Conservation (phyloP, 495 filamentous ascomycete genomes). For the Clavariopsis aquatica region DNA sequence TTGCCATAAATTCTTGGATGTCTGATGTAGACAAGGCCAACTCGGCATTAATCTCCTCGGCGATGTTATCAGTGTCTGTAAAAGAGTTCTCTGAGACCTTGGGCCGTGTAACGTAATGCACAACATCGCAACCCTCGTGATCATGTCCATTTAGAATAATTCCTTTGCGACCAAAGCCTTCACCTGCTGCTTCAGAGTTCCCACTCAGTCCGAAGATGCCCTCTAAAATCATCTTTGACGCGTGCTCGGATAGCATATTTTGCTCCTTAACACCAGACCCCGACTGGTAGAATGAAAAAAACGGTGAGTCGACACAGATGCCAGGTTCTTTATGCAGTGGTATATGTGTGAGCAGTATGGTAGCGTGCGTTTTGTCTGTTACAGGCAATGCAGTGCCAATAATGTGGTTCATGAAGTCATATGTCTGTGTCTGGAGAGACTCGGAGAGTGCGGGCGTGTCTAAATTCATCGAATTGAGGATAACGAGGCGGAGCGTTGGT, state of each 20-base stretch:
- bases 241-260: slow-evolving; percentile 76
- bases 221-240: slow-evolving; percentile 69
- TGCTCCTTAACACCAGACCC: slow-evolving; percentile 79
- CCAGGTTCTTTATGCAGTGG: slow-evolving; percentile 83
- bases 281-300: slow-evolving; percentile 68
- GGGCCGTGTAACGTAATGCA: slow-evolving; percentile 63
- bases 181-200: slow-evolving; percentile 52
- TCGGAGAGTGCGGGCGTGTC: slow-evolving; percentile 73
- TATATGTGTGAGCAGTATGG: slow-evolving; percentile 86
- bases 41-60: background rate
- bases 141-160: slow-evolving; percentile 91
- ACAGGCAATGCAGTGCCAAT: slow-evolving; percentile 68
- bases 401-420: slow-evolving; percentile 72
- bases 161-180: slow-evolving; percentile 65
- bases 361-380: slow-evolving; percentile 66
- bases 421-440: slow-evolving; percentile 68
- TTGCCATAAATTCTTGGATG: slow-evolving; percentile 33
- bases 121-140: slow-evolving; percentile 87
- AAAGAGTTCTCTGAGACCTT: background rate
- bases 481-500: slow-evolving; percentile 68
- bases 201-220: slow-evolving; percentile 77
- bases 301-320: slow-evolving; percentile 79
- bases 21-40: background rate
- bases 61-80: background rate
- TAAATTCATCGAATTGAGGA: slow-evolving; percentile 88